Percentiles rank a stretch among this genome's conserved stretches.
Conservation (phyloP, 441 rosid species). For the Eruca vesicaria region DNA sequence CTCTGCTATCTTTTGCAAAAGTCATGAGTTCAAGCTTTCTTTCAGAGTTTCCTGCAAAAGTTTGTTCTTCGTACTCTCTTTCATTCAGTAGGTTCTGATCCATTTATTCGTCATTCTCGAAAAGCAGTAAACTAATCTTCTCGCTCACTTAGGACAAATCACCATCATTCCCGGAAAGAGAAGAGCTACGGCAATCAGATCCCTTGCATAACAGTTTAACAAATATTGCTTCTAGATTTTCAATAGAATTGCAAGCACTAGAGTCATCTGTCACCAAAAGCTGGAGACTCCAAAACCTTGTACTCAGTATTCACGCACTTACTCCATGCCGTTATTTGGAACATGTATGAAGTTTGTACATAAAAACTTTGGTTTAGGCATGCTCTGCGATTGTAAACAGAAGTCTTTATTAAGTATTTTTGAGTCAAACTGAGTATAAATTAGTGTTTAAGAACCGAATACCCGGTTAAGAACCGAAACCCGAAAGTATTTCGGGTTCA, state of each 20-base stretch:
- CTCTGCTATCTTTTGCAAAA: constrained; percentile 72
- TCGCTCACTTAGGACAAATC: constrained; percentile 53
- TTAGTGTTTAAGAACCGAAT: too few species aligned
- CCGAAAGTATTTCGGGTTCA: too few species aligned
- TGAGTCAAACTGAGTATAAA: too few species aligned
- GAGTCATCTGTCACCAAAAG: constrained; percentile 32
- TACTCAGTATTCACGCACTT: constrained; percentile 94
- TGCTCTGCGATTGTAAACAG: too few species aligned
- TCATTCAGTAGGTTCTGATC: constrained; percentile 53
- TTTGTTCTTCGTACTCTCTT: constrained; percentile 49
- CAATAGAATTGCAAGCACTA: constrained; percentile 25
- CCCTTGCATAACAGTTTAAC: constrained; percentile 56
- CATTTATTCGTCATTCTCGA: constrained; percentile 56
- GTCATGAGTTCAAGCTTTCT: constrained; percentile 75
- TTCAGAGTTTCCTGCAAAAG: constrained; percentile 69
- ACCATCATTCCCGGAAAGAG: constrained; percentile 22
- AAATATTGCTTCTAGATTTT: constrained; percentile 58
- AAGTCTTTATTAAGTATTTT: too few species aligned
- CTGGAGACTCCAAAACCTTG: constrained; percentile 38
- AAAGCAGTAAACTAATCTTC: constrained; percentile 61
- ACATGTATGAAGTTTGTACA: too few species aligned
- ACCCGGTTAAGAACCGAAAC: too few species aligned
- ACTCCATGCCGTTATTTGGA: constrained; percentile 94
- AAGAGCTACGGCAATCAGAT: constrained; percentile 27
- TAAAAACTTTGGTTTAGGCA: too few species aligned